These are phyloP conservation scores for Alternaria sp. DNA, from an alignment of 2,329 filamentous ascomycete genomes.

Conservation along the genomic window DNA sequence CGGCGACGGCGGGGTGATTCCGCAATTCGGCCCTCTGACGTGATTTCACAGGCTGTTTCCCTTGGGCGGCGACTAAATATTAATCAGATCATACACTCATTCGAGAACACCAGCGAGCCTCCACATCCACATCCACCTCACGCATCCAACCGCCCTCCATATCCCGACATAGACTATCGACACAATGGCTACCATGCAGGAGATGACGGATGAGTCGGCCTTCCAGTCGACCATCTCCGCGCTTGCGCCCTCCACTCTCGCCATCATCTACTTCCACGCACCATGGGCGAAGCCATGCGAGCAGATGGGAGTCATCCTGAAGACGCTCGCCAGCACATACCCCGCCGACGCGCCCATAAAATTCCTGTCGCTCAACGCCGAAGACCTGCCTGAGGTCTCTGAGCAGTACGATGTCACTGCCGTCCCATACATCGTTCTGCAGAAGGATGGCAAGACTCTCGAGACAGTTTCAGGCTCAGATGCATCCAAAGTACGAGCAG, in stretches of 20 bases:
- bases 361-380: constrained; percentile 93
- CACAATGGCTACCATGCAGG: constrained; percentile 67
- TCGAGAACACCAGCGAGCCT: neutral
- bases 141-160: neutral
- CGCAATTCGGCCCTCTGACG: constrained; percentile 24
- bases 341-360: constrained; percentile 74
- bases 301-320: constrained; percentile 89
- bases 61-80: constrained; percentile 16
- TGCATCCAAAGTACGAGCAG: constrained; percentile 81
- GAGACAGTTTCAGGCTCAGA: constrained; percentile 92
- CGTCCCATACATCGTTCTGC: constrained; percentile 88
- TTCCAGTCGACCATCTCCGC: constrained; percentile 75
- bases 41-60: constrained; percentile 7
- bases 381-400: constrained; percentile 90
- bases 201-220: constrained; percentile 76
- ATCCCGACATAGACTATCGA: neutral
- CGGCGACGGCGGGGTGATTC: constrained; percentile 15
- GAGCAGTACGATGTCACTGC: constrained; percentile 94
- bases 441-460: constrained; percentile 77
- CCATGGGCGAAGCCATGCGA: constrained; percentile 96
- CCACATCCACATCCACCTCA: neutral
- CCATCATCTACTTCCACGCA: constrained; percentile 93
- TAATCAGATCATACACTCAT: constrained; percentile 13
- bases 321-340: constrained; percentile 87
- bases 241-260: constrained; percentile 75